Conservation (phyloP, 192 early-diverging fungal species). For the Cladochytrium replicatum region DNA sequence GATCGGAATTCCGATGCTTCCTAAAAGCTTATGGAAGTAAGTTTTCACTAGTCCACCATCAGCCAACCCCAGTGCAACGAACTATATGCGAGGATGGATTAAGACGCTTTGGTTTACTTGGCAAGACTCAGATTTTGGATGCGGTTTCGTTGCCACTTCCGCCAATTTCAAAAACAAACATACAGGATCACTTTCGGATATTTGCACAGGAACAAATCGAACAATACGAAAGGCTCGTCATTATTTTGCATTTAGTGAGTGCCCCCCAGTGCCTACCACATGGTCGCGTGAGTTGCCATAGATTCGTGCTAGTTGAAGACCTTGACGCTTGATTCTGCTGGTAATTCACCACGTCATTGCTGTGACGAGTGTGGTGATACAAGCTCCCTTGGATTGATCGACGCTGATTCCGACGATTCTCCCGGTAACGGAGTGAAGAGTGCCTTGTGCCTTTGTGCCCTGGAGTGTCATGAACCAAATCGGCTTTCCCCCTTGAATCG, state of each 20-base stretch:
- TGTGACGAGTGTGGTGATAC: too few species aligned
- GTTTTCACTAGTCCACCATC: too few species aligned
- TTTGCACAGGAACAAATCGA: conserved; percentile 58
- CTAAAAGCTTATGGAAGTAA: too few species aligned
- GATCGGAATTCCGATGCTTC: too few species aligned
- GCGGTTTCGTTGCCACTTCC: conserved; percentile 52
- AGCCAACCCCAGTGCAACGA: too few species aligned
- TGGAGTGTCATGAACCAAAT: conserved; percentile 98
- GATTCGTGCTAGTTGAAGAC: too few species aligned
- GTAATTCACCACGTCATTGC: too few species aligned
- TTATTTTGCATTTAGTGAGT: conserved; percentile 11
- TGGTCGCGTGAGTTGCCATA: conserved; percentile 63
- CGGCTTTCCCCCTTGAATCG: conserved; percentile 83
- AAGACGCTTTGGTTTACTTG: too few species aligned
- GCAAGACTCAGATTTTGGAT: too few species aligned
- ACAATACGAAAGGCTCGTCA: conserved; percentile 46
- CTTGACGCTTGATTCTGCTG: too few species aligned
- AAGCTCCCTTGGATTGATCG: conserved; percentile 82
- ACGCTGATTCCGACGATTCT: conserved; percentile 75
- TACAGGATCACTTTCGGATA: conserved; percentile 70
- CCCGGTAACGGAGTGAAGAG: conserved; percentile 87
- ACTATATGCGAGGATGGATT: too few species aligned
- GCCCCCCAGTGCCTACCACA: conserved; percentile 28
- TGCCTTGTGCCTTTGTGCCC: conserved; percentile 76
- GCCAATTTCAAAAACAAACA: conserved; percentile 20